Conservation (phyloP, 1,284 basidiomycete genomes). For the Austropuccinia psidii region DNA sequence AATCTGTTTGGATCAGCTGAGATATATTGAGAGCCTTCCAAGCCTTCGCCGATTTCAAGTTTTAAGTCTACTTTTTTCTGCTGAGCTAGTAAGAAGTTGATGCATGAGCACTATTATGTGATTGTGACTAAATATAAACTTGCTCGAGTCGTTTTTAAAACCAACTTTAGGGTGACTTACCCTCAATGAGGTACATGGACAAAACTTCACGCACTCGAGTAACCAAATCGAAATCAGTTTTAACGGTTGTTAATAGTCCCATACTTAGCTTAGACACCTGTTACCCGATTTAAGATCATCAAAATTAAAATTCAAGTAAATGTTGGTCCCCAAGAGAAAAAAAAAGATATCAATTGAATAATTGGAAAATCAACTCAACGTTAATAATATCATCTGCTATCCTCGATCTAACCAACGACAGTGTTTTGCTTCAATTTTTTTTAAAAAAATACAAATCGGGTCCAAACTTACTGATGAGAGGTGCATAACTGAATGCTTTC, state of each 20-base stretch:
- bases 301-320: not conserved
- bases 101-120: not conserved
- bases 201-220: conserved; percentile 25
- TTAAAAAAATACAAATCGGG: not conserved
- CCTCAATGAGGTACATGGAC: conserved; percentile 34
- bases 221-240: conserved; percentile 27
- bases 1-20: conserved; percentile 31
- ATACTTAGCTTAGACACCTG: conserved; percentile 35
- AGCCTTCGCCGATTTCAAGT: conserved; percentile 23
- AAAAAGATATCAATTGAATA: not conserved
- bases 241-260: conserved; percentile 29
- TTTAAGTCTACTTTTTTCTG: conserved; percentile 27
- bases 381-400: conserved; percentile 36
- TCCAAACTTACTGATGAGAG: conserved; percentile 39
- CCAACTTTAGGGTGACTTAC: not conserved
- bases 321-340: not conserved
- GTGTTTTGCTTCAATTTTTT: too few relatives aligned
- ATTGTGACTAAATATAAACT: not conserved
- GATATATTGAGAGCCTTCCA: conserved; percentile 19
- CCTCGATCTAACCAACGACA: conserved; percentile 16
- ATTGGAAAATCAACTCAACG: not conserved
- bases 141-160: not conserved
- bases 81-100: conserved; percentile 15
- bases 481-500: conserved; percentile 44
- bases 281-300: not conserved